These are phyloP conservation scores for Fonsecaea monophora DNA, from an alignment of 2,329 filamentous ascomycete genomes.

Conservation along the genomic window DNA sequence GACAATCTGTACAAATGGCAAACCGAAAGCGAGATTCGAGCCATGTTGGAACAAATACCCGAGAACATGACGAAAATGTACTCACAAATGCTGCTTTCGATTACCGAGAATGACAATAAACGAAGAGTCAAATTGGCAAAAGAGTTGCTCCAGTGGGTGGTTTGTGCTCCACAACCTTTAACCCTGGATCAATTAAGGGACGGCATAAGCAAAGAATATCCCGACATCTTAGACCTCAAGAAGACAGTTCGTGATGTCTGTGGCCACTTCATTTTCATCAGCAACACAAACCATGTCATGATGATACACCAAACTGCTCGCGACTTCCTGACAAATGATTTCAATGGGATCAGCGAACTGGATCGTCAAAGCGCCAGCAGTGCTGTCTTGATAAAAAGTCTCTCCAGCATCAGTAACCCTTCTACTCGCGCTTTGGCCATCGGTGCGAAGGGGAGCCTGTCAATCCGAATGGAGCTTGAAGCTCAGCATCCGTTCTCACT, in stretches of 20 bases:
- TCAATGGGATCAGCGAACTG: slow-evolving; percentile 4
- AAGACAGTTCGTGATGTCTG: slow-evolving; percentile 41
- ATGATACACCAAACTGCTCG: slow-evolving; percentile 43
- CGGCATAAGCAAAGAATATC: slow-evolving; percentile 39
- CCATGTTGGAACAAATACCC: slow-evolving; percentile 40
- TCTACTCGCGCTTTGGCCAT: not conserved
- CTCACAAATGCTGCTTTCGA: slow-evolving; percentile 39
- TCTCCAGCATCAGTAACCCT: slow-evolving; percentile 8
- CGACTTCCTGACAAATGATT: slow-evolving; percentile 35
- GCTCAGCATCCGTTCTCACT: slow-evolving; percentile 19
- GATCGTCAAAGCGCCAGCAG: slow-evolving; percentile 18
- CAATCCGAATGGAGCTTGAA: slow-evolving; percentile 5
- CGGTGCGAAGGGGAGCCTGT: not conserved
- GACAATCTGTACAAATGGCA: slow-evolving; percentile 34
- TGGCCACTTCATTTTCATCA: slow-evolving; percentile 42
- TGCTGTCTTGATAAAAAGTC: slow-evolving; percentile 17
- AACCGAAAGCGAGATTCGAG: slow-evolving; percentile 32
- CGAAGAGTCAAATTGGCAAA: slow-evolving; percentile 27
- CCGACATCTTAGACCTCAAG: slow-evolving; percentile 36
- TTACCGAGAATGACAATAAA: slow-evolving; percentile 17
- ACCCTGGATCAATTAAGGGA: slow-evolving; percentile 40
- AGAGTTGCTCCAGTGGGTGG: slow-evolving; percentile 42
- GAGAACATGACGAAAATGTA: slow-evolving; percentile 43
- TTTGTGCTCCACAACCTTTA: slow-evolving; percentile 40
- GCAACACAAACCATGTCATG: slow-evolving; percentile 33